Evolutionary conservation across 2,329 filamentous ascomycete species (phyloP).

Genomic region (Exophiala bonariae): DNA sequence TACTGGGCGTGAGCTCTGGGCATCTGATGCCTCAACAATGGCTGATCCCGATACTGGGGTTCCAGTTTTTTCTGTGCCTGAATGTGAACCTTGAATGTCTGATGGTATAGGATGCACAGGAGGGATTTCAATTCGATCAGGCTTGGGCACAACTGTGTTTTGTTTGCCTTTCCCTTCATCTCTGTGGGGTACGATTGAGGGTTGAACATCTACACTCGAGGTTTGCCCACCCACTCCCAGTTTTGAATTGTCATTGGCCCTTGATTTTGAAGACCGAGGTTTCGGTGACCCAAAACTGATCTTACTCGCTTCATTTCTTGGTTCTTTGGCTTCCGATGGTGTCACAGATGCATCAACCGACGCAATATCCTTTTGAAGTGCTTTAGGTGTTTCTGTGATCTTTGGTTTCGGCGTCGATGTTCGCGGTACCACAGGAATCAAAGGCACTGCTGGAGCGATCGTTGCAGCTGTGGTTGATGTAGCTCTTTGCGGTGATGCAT

Average conservation of each 20-base stretch:
- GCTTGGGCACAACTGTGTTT: conserved; percentile 10
- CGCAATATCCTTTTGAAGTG: too few relatives aligned
- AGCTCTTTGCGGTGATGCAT: too few relatives aligned
- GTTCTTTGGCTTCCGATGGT: too few relatives aligned
- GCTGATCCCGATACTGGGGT: conserved; percentile 17
- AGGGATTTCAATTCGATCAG: background rate
- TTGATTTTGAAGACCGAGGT: too few relatives aligned
- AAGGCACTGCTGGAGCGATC: conserved; percentile 34
- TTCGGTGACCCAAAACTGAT: conserved; percentile 45
- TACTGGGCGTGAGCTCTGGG: conserved; percentile 15
- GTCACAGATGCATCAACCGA: too few relatives aligned
- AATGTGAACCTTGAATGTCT: background rate
- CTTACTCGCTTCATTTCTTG: conserved; percentile 31
- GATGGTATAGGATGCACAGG: background rate
- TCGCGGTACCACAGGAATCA: conserved; percentile 28
- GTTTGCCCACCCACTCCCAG: background rate
- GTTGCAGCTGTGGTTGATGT: conserved; percentile 33
- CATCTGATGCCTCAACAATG: conserved; percentile 17
- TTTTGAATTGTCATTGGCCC: background rate
- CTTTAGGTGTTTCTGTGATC: conserved; percentile 13
- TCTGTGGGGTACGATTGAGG: too few relatives aligned
- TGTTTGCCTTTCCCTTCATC: conserved; percentile 25
- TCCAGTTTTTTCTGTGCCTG: conserved; percentile 9
- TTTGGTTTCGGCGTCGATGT: conserved; percentile 29
- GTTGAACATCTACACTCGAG: conserved; percentile 2